A percentile compares a stretch with the other conserved stretches of the same genome.
Evolutionary conservation across 23 red algal species (phyloP).

Genomic region (Gracilaria caudata): DNA sequence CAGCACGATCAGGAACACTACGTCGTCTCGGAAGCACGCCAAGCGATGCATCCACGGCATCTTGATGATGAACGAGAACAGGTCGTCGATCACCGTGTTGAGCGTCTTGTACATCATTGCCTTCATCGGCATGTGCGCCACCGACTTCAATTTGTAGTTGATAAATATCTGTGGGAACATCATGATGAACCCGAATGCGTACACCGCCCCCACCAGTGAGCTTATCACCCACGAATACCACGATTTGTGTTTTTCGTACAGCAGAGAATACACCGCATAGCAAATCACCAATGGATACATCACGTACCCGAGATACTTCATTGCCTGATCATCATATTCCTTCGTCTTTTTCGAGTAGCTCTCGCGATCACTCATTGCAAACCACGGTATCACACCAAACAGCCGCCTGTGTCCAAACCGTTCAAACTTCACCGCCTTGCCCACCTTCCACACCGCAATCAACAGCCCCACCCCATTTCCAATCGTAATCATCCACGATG

Average conservation of each 20-base stretch:
- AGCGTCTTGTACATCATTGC: constrained; percentile 95
- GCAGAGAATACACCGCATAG: constrained; percentile 88
- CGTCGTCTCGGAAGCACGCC: constrained; percentile 95
- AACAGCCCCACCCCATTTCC: constrained; percentile 67
- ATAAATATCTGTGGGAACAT: constrained; percentile 97
- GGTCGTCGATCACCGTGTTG: constrained; percentile 95
- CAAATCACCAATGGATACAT: constrained; percentile 72
- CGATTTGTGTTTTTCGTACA: constrained; percentile 82
- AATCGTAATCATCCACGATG: constrained; percentile 91
- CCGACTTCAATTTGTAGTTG: constrained; percentile 97
- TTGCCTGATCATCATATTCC: constrained; percentile 92
- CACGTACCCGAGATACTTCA: constrained; percentile 77
- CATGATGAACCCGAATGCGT: constrained; percentile 98
- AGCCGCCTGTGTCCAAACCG: constrained; percentile 70
- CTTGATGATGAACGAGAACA: constrained; percentile 98
- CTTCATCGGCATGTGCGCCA: constrained; percentile 95
- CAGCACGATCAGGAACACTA: constrained; percentile 88
- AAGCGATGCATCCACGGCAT: constrained; percentile 92
- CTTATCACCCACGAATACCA: constrained; percentile 95
- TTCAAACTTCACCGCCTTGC: constrained; percentile 90
- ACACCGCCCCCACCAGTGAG: constrained; percentile 88
- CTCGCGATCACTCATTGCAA: constrained; percentile 60
- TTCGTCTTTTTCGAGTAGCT: constrained; percentile 86
- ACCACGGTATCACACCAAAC: constrained; percentile 86
- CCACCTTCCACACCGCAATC: constrained; percentile 88